A percentile compares a stretch with the other conserved stretches of the same genome.
Evolutionary conservation across 106 monocot genomes (phyloP).

Genomic region (Dendrobium officinale): DNA sequence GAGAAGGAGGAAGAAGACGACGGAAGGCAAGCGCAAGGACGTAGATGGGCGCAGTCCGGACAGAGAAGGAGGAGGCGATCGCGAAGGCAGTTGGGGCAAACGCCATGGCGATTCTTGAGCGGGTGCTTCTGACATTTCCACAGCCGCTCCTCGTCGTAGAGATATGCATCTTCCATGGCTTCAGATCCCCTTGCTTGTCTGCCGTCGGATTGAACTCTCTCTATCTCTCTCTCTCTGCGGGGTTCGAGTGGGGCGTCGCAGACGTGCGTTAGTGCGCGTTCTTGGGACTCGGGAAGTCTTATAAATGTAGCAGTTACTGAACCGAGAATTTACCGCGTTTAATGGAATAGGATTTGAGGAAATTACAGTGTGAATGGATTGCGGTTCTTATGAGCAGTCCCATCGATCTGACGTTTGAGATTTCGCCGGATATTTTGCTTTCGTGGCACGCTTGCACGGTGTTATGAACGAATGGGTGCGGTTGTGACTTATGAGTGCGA

Average conservation of each 20-base stretch:
- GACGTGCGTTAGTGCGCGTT: not conserved
- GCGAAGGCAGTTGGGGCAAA: slow-evolving; percentile 54
- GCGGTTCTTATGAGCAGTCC: not conserved
- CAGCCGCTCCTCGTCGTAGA: slow-evolving; percentile 3
- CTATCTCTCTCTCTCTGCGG: not conserved
- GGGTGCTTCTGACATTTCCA: slow-evolving; percentile 44
- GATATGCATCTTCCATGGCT: not conserved
- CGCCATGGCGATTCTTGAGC: slow-evolving; percentile 18
- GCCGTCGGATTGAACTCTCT: not conserved
- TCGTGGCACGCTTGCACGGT: not conserved
- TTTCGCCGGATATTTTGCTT: not conserved
- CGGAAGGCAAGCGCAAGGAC: slow-evolving; percentile 50
- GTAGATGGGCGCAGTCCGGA: slow-evolving; percentile 55
- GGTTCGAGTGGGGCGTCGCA: not conserved
- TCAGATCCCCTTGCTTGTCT: not conserved
- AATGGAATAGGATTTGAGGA: not conserved
- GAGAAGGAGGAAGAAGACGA: slow-evolving; percentile 24
- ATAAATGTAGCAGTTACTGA: not conserved
- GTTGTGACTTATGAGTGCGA: not conserved
- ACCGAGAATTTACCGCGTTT: not conserved
- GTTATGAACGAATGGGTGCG: not conserved
- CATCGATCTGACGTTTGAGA: not conserved
- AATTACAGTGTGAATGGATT: not conserved
- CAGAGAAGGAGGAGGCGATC: slow-evolving; percentile 57
- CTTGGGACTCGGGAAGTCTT: not conserved